Base-by-base conservation (phyloP, 106 monocot genomes). In the Platanthera zijinensis region DNA sequence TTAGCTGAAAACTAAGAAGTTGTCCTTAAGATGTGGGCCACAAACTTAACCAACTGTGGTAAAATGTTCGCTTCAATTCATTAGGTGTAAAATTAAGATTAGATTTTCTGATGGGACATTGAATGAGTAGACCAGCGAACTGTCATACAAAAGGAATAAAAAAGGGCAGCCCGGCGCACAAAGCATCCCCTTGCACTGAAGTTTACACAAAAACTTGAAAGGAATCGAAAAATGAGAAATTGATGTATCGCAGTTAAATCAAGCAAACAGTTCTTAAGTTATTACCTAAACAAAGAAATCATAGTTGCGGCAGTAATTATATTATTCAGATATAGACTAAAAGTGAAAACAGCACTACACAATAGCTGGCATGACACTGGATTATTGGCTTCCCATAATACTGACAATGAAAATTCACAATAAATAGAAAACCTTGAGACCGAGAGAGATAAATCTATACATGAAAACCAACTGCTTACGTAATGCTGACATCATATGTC, bases 401-500 rank as follows among this genome's bases (percentile, higher is more conserved):
- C 4, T 51, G 22, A 72, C 13, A 72, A 72, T 50, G 3, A 19
- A 17, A 22, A 72, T 51, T 72, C 11, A 51, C 15, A 50, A 17
- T 70, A 48, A 70, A 45, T 8, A 39, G 17, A 12, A 70, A 70
- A 48, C 17, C 8, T 53, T 50, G 6, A 72, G 25, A 25, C 25
- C 25, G 25, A 25, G 10, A 22, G 2, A 72, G 7, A 15, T 72
- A 10, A 51, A 46, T 50, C 7, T 72, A 51, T 11, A 72, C 10
- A 21, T 3, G 15, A 50, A 68, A 72, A 51, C 3, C 39, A 64
- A 19, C 22, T 54, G 50, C 99, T 92, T 85, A 99, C 99, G 99
- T 99, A 57, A 99, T 99, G 88, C 99, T 99, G 64, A 99, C 52
- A 80, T 99, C 99, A 85, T 99, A 99, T 48, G 99, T 99, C 66